Conservation (phyloP, 2,329 filamentous ascomycete species). For the Xylariales sp. region DNA sequence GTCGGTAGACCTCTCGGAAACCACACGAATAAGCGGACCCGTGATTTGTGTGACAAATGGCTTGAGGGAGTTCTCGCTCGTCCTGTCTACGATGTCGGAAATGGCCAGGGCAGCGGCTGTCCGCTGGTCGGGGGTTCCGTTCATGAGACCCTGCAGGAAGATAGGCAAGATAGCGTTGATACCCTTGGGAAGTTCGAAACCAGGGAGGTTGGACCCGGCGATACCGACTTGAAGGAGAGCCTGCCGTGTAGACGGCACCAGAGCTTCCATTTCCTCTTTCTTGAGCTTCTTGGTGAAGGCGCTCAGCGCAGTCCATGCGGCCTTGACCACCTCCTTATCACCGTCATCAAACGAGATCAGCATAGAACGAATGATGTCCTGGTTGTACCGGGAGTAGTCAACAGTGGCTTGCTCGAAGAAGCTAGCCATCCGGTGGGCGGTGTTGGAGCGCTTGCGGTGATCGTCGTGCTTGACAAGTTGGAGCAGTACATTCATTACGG, state of each 20-base stretch:
- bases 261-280: slow-evolving; percentile 97
- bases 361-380: slow-evolving; percentile 86
- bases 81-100: slow-evolving; percentile 92
- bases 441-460: slow-evolving; percentile 74
- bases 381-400: slow-evolving; percentile 94
- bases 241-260: slow-evolving; percentile 82
- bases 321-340: slow-evolving; percentile 80
- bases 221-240: slow-evolving; percentile 86
- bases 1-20: slow-evolving; percentile 92
- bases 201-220: slow-evolving; percentile 75
- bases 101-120: slow-evolving; percentile 90
- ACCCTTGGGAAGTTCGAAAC: slow-evolving; percentile 90
- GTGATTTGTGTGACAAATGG: slow-evolving; percentile 97
- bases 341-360: slow-evolving; percentile 89
- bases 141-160: slow-evolving; percentile 96
- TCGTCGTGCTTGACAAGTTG: slow-evolving; percentile 88
- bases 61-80: slow-evolving; percentile 80
- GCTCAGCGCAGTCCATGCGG: slow-evolving; percentile 80
- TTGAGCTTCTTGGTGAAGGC: slow-evolving; percentile 84
- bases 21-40: slow-evolving; percentile 93
- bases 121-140: slow-evolving; percentile 87
- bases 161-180: slow-evolving; percentile 96
- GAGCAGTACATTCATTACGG: slow-evolving; percentile 89
- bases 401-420: slow-evolving; percentile 80
- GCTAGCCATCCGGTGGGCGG: slow-evolving; percentile 73